Evolutionary conservation across 1,284 basidiomycete genomes (phyloP).

Genomic region (Sporisorium iseilematis-ciliati): DNA sequence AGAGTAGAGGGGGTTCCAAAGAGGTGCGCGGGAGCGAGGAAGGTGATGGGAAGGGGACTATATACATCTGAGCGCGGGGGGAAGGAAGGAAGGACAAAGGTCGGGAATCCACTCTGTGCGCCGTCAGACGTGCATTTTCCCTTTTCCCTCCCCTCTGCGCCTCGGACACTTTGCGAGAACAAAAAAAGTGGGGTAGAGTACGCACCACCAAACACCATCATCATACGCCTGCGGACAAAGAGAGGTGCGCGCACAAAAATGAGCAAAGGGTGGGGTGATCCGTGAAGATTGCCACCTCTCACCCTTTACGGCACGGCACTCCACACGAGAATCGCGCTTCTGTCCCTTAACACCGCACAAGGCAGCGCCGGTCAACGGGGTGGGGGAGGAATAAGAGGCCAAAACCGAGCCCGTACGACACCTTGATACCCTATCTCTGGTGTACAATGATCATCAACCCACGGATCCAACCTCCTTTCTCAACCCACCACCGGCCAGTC

Average conservation of each 20-base stretch:
- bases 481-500: too few relatives aligned
- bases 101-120: background rate
- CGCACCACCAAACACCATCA: too few relatives aligned
- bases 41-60: background rate
- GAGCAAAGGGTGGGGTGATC: background rate
- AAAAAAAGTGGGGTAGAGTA: background rate
- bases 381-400: too few relatives aligned
- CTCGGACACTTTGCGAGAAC: background rate
- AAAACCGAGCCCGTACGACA: too few relatives aligned
- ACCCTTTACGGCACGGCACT: background rate
- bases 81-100: background rate
- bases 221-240: background rate
- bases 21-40: background rate
- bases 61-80: slow-evolving; percentile 2
- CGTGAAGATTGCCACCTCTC: background rate
- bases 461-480: too few relatives aligned
- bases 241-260: background rate
- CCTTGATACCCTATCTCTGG: too few relatives aligned
- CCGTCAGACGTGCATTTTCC: too few relatives aligned
- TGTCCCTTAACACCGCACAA: too few relatives aligned
- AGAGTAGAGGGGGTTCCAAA: background rate
- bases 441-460: too few relatives aligned
- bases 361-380: too few relatives aligned
- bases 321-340: background rate
- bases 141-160: background rate